A percentile compares a stretch with the other conserved stretches of the same genome.
phyloP scores from a whole-genome alignment of 2,329 filamentous ascomycete species.

The Zasmidium angulare region DNA sequence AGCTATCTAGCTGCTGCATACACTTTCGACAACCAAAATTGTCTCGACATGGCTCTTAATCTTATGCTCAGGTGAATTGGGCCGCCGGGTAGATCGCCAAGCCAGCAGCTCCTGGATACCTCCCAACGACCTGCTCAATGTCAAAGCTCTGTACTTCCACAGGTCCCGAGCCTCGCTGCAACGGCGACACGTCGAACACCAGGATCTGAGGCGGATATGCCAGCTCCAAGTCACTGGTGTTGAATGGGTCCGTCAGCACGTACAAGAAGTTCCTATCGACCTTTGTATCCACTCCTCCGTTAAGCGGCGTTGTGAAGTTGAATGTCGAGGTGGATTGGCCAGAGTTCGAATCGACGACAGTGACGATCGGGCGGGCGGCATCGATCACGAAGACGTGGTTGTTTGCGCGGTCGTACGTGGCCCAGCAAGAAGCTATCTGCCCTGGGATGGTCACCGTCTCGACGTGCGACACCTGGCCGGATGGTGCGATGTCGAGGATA shows the following conservation, averaged over 20 bases:
- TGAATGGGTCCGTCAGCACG: background rate
- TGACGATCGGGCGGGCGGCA: background rate
- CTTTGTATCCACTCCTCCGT: background rate
- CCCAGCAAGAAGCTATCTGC: background rate
- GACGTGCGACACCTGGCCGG: background rate
- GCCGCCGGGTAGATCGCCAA: background rate
- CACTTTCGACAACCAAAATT: too few species aligned
- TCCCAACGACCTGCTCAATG: background rate
- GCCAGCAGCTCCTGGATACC: background rate
- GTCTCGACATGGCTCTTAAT: too few species aligned
- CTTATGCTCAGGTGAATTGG: background rate
- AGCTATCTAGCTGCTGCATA: too few species aligned
- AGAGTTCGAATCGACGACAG: background rate
- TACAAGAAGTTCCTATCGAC: background rate
- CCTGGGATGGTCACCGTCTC: background rate
- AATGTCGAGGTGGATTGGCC: background rate
- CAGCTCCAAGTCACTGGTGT: background rate
- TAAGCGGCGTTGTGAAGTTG: background rate
- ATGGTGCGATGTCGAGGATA: background rate
- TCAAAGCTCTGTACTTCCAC: background rate
- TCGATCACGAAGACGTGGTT: background rate
- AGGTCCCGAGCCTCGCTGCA: background rate
- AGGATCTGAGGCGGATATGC: background rate
- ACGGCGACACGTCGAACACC: background rate
- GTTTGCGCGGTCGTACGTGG: background rate